Conservation (phyloP, 2,329 filamentous ascomycete species). For the Fusarium secorum region DNA sequence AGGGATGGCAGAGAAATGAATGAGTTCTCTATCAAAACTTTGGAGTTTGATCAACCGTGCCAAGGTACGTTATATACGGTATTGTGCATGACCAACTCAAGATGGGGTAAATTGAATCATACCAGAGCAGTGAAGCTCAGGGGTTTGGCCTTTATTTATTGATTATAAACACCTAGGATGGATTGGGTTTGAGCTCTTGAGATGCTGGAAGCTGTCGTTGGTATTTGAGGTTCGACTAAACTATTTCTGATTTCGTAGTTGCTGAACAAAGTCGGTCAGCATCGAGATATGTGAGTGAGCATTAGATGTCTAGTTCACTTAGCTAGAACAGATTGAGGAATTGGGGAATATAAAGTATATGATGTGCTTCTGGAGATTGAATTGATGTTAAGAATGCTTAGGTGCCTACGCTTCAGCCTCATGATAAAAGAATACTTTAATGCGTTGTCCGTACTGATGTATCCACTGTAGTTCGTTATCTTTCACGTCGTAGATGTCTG, state of each 20-base stretch:
- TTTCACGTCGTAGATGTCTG: constrained; percentile 5
- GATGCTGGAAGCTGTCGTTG: neutral
- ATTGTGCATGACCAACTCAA: neutral
- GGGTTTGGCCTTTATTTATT: neutral
- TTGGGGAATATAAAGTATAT: neutral
- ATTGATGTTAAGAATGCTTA: neutral
- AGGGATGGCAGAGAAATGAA: neutral
- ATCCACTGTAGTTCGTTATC: neutral
- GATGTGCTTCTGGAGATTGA: neutral
- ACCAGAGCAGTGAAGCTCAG: neutral
- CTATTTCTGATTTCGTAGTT: neutral
- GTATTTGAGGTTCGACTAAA: neutral
- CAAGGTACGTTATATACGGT: neutral
- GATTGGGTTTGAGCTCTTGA: neutral
- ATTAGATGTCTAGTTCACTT: neutral
- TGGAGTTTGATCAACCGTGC: neutral
- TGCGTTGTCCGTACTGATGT: neutral
- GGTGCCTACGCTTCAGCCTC: neutral
- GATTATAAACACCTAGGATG: neutral
- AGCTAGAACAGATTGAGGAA: neutral
- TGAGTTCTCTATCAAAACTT: neutral
- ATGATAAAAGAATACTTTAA: neutral
- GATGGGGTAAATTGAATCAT: neutral
- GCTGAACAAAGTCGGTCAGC: neutral
- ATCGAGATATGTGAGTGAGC: neutral